Base-by-base conservation (phyloP, 768 basidiomycete genomes). In the Piloderma croceum region DNA sequence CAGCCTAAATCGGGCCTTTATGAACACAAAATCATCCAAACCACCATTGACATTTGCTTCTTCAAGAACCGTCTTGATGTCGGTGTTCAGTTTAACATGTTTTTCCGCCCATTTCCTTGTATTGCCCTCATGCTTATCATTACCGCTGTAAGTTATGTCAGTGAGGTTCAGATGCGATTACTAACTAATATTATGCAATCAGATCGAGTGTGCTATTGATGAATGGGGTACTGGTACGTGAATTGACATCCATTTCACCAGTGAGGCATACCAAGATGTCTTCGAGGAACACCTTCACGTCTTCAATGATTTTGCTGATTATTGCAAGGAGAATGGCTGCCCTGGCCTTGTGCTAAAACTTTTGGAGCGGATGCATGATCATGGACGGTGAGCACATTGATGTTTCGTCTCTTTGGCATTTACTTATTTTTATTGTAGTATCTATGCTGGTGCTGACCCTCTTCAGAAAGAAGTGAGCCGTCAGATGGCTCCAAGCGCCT, bases 21-120 rank as follows among this genome's bases (percentile, higher is more conserved):
- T 41, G 4, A 25, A 27, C 13, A 31, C 23, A 15, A n/a, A 3
- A 36, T 52, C 27, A 45, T 55, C 19, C 57, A 53, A 35, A 49
- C 43, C 23, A 39, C 24, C 22, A 29, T 52, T 39, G 54, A 58
- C 37, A 36, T 31, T 2, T 35, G 48, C 27, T 59, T 45, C 48
- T 58, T 56, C 36, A 34, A 25, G 7, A 52, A 52, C 38, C 40
- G 40, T 13, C 40, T 42, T 3, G 50, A 53, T 9, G 50, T 58
- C 27, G 57, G 57, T 5, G 37, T 58, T 3, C 9, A 4, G 3
- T 48, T 27, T 21, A 31, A 33, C 0, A 44, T 47, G 10, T 24
- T 37, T 25, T 59, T 55, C 34, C 39, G 29, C 2, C 54, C 50
- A 3, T 38, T 58, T 15, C 47, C 47, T 5, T 9, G 37, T 15